phyloP scores from a whole-genome alignment of 2,329 filamentous ascomycete genomes.

The Phialophora chinensis region DNA sequence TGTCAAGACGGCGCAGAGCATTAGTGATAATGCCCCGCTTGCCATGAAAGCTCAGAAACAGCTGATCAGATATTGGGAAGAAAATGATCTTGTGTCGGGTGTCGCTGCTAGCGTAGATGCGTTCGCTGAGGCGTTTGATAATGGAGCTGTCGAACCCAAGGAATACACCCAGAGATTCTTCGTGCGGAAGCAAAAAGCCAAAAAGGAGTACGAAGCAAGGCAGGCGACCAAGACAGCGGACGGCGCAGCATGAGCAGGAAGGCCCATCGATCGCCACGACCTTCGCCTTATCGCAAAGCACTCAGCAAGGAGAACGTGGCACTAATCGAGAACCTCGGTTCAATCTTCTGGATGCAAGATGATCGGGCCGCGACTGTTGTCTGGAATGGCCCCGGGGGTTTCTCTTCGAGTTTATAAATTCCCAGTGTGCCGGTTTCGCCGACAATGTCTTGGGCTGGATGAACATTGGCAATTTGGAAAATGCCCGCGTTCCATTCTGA shows the following conservation, averaged over 20 bases:
- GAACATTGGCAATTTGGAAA: neutral
- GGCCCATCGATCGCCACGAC: neutral
- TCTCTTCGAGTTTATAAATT: neutral
- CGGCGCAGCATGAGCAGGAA: neutral
- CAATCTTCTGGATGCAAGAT: neutral
- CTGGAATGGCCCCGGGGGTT: neutral
- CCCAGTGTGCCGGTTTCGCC: neutral
- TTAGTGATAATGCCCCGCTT: slow-evolving; percentile 18
- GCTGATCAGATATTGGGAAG: slow-evolving; percentile 41
- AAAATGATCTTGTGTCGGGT: slow-evolving; percentile 37
- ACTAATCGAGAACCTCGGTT: neutral
- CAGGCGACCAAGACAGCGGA: neutral
- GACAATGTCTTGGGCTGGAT: neutral
- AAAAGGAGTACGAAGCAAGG: neutral
- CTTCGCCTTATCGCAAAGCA: neutral
- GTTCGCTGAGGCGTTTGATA: slow-evolving; percentile 38
- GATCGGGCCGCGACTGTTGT: neutral
- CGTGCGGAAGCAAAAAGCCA: slow-evolving; percentile 3
- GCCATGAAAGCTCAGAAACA: slow-evolving; percentile 34
- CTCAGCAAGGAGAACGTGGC: neutral
- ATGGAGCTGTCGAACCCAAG: slow-evolving; percentile 27
- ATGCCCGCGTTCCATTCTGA: neutral
- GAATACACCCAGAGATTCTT: slow-evolving; percentile 27
- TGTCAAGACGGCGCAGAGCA: neutral
- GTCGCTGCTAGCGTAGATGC: slow-evolving; percentile 41